These are phyloP conservation scores for Fusarium buharicum DNA, from an alignment of 2,329 filamentous ascomycete genomes.

Conservation along the genomic window DNA sequence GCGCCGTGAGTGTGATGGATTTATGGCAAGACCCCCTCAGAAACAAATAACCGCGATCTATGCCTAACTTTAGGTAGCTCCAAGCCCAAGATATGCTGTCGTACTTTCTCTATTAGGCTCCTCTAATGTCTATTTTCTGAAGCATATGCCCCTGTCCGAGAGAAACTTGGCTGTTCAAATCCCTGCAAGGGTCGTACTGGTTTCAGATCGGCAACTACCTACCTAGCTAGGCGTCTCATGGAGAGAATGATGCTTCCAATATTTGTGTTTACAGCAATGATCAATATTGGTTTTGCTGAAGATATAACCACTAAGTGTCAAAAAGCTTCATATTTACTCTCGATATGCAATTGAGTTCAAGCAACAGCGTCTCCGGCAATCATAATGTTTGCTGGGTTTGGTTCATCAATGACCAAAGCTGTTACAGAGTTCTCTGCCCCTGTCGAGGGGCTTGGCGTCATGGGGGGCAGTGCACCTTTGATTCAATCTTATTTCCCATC, in stretches of 20 bases:
- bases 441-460: slow-evolving; percentile 35
- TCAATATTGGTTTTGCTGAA: too few relatives aligned
- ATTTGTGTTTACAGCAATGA: neutral
- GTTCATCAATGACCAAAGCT: slow-evolving; percentile 2
- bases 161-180: slow-evolving; percentile 13
- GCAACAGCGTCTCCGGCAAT: too few relatives aligned
- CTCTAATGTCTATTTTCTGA: too few relatives aligned
- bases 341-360: neutral
- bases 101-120: too few relatives aligned
- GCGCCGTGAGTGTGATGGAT: neutral
- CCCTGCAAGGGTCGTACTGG: slow-evolving; percentile 29
- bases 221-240: neutral
- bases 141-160: slow-evolving; percentile 1
- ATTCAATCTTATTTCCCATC: slow-evolving; percentile 28
- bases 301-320: too few relatives aligned
- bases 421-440: slow-evolving; percentile 12
- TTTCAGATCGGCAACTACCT: slow-evolving; percentile 26
- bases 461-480: slow-evolving; percentile 30
- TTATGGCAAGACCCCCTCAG: too few relatives aligned
- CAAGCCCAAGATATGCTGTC: too few relatives aligned
- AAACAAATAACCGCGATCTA: too few relatives aligned
- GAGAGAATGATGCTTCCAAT: neutral
- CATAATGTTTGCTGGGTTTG: too few relatives aligned
- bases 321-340: too few relatives aligned
- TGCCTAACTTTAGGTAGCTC: too few relatives aligned